Conservation (phyloP, 371 early-diverging fungal species). For the Mucor irregularis region DNA sequence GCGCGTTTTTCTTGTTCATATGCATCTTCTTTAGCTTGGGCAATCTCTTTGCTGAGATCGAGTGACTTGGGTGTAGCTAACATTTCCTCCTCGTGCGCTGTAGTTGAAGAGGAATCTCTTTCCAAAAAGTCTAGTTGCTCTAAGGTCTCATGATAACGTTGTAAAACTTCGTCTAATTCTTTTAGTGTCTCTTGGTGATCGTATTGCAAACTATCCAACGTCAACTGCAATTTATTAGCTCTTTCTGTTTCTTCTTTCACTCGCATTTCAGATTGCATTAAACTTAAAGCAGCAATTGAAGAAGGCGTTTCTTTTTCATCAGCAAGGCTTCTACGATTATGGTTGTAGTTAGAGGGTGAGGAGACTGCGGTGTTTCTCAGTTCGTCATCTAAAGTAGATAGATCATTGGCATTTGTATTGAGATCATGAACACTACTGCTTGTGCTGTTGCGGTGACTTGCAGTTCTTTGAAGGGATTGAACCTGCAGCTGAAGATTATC, state of each 20-base stretch:
- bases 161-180: slow-evolving; percentile 25
- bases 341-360: neutral
- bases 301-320: slow-evolving; percentile 35
- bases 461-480: neutral
- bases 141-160: slow-evolving; percentile 20
- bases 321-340: slow-evolving; percentile 31
- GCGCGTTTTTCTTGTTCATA: slow-evolving; percentile 10
- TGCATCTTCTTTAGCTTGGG: slow-evolving; percentile 37
- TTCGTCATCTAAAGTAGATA: neutral
- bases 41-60: slow-evolving; percentile 38
- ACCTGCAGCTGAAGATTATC: slow-evolving; percentile 22
- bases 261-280: slow-evolving; percentile 12
- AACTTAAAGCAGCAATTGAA: slow-evolving; percentile 22
- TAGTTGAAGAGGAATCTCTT: slow-evolving; percentile 1
- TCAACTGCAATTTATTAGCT: slow-evolving; percentile 10
- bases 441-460: neutral
- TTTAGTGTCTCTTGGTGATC: slow-evolving; percentile 25
- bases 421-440: neutral
- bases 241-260: slow-evolving; percentile 17
- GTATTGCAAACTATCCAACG: slow-evolving; percentile 13
- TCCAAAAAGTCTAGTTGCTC: slow-evolving; percentile 25
- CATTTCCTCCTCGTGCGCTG: neutral
- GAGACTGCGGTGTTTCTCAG: neutral
- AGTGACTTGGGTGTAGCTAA: neutral
- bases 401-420: neutral